Percentiles rank a stretch among this genome's conserved stretches.
phyloP scores from a whole-genome alignment of 2,329 filamentous ascomycete species.

The Pyrenophora tritici-repentis region DNA sequence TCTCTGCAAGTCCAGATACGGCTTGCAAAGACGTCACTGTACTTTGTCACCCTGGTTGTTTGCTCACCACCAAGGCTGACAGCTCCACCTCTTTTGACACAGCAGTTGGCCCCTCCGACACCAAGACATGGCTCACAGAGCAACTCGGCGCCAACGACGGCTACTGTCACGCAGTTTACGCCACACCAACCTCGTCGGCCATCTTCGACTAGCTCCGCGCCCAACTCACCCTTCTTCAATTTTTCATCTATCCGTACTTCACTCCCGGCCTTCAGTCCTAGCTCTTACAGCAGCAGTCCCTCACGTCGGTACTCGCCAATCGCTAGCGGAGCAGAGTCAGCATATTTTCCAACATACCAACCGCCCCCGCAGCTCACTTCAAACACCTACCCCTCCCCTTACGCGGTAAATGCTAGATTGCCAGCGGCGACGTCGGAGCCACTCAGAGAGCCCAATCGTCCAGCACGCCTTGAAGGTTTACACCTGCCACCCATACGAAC shows the following conservation, averaged over 20 bases:
- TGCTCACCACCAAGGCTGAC: constrained; percentile 30
- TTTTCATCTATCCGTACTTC: constrained; percentile 43
- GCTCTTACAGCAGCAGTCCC: constrained; percentile 41
- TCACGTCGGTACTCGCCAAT: constrained; percentile 45
- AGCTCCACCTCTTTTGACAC: constrained; percentile 40
- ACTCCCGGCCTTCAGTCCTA: constrained; percentile 40
- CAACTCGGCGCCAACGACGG: constrained; percentile 34
- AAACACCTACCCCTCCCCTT: constrained; percentile 35
- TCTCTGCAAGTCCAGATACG: constrained; percentile 43
- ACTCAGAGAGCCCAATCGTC: constrained; percentile 30
- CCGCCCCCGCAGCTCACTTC: constrained; percentile 30
- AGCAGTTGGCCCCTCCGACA: constrained; percentile 42
- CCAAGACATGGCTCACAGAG: constrained; percentile 34
- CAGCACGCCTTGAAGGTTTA: constrained; percentile 37
- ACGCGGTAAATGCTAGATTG: constrained; percentile 32
- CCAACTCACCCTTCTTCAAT: constrained; percentile 44
- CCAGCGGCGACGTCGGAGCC: constrained; percentile 36
- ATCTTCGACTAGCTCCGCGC: constrained; percentile 42
- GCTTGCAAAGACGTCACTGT: constrained; percentile 52
- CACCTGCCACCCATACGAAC: constrained; percentile 46
- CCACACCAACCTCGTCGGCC: constrained; percentile 33
- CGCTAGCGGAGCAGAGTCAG: constrained; percentile 34
- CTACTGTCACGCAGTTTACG: constrained; percentile 34
- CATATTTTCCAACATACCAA: constrained; percentile 42
- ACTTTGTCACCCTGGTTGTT: constrained; percentile 53